Evolutionary conservation across 495 filamentous ascomycete genomes (phyloP), one percentile per base, ranked within the genome.

Genomic region (Tetracladium marchalianum): DNA sequence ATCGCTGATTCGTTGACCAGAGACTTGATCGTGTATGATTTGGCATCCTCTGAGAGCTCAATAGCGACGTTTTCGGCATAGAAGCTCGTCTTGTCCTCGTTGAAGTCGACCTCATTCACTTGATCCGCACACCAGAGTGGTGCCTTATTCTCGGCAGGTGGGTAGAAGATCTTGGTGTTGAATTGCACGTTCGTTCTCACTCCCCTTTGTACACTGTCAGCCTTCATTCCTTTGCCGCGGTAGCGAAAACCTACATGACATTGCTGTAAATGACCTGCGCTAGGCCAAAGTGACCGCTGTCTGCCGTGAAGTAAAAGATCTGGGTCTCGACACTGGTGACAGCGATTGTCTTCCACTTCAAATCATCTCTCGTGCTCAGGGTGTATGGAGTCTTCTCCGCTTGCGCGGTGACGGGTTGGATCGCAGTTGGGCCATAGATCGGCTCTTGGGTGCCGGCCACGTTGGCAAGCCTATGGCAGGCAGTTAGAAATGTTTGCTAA

Each of bases 181-280:
- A 95, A 92, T 67, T 97, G 92, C 43, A 76, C 80, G 31, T 89
- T 98, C 16, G 84, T 87, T 41, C 85, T 83, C 45, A 98, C 76
- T 60, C 90, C 89, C 39, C 92, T 97, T 57, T 59, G 35, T 31
- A 32, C 31, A 9, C 43, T 22, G 61, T 72, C 51, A 66, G 66
- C 57, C 41, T 19, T 41, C 38, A 50, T 32, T 46, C 31, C 44
- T 19, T 41, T 4, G 32, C 22, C 13, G n/a, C 16, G 32, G n/a
- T 16, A 19, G 35, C 32, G 41, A 42, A 41, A 18, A 62, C 89
- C 72, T 77, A 96, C 92, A 77, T 83, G 65, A 98, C 86, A 66
- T 95, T 98, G 68, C 84, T 95, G 76, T 96, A 96, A 61, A 97
- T 95, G 63, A 96, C 74, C 72, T 97, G 93, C 42, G 75, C 78